Evolutionary conservation across 768 basidiomycete genomes (phyloP).

Genomic region (Mycena albidolilacea): DNA sequence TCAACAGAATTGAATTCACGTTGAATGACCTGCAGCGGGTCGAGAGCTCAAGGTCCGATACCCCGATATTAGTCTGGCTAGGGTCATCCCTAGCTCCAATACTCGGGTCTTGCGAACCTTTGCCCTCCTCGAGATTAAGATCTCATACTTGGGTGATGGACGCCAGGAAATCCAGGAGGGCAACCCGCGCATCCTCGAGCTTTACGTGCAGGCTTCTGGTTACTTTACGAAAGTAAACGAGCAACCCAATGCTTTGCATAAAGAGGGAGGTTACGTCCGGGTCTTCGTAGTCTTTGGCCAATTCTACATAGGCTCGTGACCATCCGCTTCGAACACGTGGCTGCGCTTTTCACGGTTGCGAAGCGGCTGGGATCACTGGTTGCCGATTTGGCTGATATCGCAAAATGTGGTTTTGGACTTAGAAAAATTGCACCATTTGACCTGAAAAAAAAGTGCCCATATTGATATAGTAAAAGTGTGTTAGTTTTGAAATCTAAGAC

Average conservation of each 20-base stretch:
- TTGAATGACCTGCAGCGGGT: background rate
- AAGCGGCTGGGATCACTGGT: no score
- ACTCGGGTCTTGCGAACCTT: background rate
- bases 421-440: no score
- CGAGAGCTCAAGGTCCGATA: background rate
- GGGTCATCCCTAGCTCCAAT: background rate
- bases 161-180: background rate
- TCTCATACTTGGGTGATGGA: background rate
- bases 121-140: background rate
- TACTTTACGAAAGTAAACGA: background rate
- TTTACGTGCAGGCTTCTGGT: background rate
- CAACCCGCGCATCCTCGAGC: background rate
- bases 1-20: no score
- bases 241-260: background rate
- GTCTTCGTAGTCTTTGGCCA: background rate
- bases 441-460: no score
- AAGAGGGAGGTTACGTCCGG: background rate
- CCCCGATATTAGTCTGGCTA: background rate
- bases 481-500: no score
- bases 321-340: no score
- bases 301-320: no score
- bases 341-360: no score
- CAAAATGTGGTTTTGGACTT: no score
- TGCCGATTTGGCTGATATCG: no score
- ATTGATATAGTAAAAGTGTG: no score